Base-by-base conservation (phyloP, 176 grass and related monocot species). In the Avena eriantha region DNA sequence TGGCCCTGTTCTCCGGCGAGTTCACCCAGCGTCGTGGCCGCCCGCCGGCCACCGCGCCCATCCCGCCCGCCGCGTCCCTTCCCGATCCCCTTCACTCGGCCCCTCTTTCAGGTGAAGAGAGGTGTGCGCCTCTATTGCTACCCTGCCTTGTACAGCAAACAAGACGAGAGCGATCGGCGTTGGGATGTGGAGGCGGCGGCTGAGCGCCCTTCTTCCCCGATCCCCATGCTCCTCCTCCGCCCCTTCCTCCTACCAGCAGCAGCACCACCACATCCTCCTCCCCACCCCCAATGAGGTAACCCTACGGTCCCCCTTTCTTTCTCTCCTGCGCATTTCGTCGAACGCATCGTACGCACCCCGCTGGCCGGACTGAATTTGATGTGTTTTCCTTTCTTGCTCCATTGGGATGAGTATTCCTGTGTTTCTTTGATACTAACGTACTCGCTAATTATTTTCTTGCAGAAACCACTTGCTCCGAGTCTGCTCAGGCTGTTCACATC, bases 171-270 rank as follows among this genome's bases (percentile, higher is more conserved):
- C 69, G 68, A 73, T 70, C 65, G 36, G 19, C 21, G 68, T 6
- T n/a, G 17, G 23, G 84, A 91, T 91, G 85, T 84, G 59, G 81
- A 70, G 76, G 81, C 79, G 89, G 76, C 85, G 81, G 48, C 12
- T 87, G 36, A 86, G 59, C 49, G 26, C 68, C 18, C 57, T 80
- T 48, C 76, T 91, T 21, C 89, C 87, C 41, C 81, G 68, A 31
- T 51, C 76, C 29, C 36, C 43, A 11, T 10, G 47, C 10, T 60
- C 75, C 3, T 12, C 67, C 57, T 10, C 66, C 45, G 43, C 29
- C 55, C 10, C 31, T 6, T 19, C 76, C 34, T 56, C 77, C 29
- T 48, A 0, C 36, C 18, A 13, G 16, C 68, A 65, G 2, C 31
- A 18, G 7, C 78, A 10, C 2, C 60, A 18, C 16, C 82, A 0